phyloP scores from a whole-genome alignment of 345 rosid species.

The Bruguiera parviflora region DNA sequence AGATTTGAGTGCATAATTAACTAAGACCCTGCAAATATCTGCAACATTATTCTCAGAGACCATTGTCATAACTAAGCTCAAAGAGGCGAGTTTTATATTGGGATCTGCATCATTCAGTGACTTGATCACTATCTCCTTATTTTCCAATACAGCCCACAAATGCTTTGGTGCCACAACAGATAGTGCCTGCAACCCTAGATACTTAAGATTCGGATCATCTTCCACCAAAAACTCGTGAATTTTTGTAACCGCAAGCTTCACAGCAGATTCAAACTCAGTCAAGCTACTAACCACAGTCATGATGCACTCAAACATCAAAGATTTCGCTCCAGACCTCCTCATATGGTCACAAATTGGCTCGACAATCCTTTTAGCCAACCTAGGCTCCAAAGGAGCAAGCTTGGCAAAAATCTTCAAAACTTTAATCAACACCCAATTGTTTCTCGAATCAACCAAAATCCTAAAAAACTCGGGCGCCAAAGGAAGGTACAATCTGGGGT shows the following conservation, averaged over 20 bases:
- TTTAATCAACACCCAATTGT: conserved; percentile 89
- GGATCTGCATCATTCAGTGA: conserved; percentile 84
- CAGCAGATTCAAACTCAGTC: conserved; percentile 78
- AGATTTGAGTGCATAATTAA: conserved; percentile 82
- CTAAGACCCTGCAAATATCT: conserved; percentile 72
- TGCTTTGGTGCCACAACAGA: conserved; percentile 60
- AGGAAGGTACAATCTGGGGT: conserved; percentile 73
- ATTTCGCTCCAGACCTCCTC: conserved; percentile 80
- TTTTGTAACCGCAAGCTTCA: conserved; percentile 70
- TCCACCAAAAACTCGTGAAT: conserved; percentile 66
- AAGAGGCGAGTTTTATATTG: conserved; percentile 71
- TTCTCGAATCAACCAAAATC: conserved; percentile 78
- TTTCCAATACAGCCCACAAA: conserved; percentile 81
- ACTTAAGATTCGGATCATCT: conserved; percentile 88
- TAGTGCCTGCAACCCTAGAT: conserved; percentile 85
- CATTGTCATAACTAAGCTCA: conserved; percentile 82
- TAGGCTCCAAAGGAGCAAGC: conserved; percentile 73
- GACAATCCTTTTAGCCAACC: conserved; percentile 72
- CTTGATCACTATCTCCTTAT: conserved; percentile 78
- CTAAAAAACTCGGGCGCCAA: conserved; percentile 85
- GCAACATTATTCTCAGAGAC: conserved; percentile 73
- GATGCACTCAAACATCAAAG: conserved; percentile 82
- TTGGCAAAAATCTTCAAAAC: conserved; percentile 75
- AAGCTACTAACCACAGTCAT: conserved; percentile 75
- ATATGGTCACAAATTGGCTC: conserved; percentile 86